These are phyloP conservation scores for Chalciporus sphaerocephalus DNA, from an alignment of 768 basidiomycete genomes.

Conservation along the genomic window DNA sequence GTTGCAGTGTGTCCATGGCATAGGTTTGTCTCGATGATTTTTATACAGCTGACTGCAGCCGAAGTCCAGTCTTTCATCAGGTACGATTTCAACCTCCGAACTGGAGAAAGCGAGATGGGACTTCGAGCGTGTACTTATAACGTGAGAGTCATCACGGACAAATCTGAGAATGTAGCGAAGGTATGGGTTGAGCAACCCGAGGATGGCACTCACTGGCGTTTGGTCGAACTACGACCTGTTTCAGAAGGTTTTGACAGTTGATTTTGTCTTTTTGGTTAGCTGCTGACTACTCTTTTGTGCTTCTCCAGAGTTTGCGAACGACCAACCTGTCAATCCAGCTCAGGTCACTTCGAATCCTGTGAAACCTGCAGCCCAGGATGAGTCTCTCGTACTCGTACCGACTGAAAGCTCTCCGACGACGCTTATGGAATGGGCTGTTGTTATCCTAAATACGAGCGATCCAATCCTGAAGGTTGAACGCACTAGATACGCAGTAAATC, in stretches of 20 bases:
- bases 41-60: no score
- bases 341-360: slow-evolving; percentile 14
- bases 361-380: background rate
- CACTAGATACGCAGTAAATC: slow-evolving; percentile 63
- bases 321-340: slow-evolving; percentile 38
- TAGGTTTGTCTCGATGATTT: no score
- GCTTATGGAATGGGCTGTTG: slow-evolving; percentile 72
- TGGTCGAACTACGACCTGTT: slow-evolving; percentile 66
- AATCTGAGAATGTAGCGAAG: slow-evolving; percentile 36
- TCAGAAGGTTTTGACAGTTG: slow-evolving; percentile 51
- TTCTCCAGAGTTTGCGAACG: slow-evolving; percentile 60
- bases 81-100: slow-evolving; percentile 72
- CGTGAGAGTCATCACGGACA: slow-evolving; percentile 46
- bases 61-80: no score
- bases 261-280: background rate
- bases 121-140: slow-evolving; percentile 63
- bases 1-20: slow-evolving; percentile 72
- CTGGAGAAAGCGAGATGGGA: slow-evolving; percentile 67
- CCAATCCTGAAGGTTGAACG: slow-evolving; percentile 67
- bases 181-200: slow-evolving; percentile 58
- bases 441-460: slow-evolving; percentile 72
- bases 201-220: slow-evolving; percentile 49
- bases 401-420: slow-evolving; percentile 50
- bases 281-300: slow-evolving; percentile 7
- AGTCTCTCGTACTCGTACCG: slow-evolving; percentile 47